Evolutionary conservation across 805 yeast genomes (phyloP), one percentile per base, ranked within the genome.

Genomic region (Kurtzmaniella cleridarum): DNA sequence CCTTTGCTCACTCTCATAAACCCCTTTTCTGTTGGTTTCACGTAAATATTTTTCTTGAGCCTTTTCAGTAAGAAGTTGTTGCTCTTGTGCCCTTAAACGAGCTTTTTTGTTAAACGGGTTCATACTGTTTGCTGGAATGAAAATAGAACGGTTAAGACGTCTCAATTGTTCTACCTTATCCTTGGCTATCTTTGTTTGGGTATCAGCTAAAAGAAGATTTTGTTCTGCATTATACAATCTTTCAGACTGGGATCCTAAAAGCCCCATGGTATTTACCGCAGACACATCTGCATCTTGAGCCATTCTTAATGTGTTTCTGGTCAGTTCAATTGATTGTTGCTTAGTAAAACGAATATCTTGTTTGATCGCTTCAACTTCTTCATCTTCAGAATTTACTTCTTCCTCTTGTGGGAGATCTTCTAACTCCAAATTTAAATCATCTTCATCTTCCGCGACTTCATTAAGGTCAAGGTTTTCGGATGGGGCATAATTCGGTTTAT

Each of bases 211-310:
- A 39, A 84, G 77, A 48, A 91, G 66, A 47, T 81, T 81, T 47
- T 78, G 77, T 56, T 93, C 96, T 15, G 90, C 80, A 52, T 78
- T 79, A 58, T 83, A 85, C 46, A 93, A 68, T 35, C 87, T 72
- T 56, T 89, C 96, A 41, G 93, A 80, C 60, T 93, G 98, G n/a
- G 90, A 77, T 18, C 98, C 98, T 35, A 93, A 72, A 78, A 87
- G 78, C 23, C 96, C 97, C 45, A 91, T 62, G 0, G 97, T 84
- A 56, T 91, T 90, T 14, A 68, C 59, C 12, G 65, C 73, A 11
- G 66, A 58, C 3, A 71, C 71, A 40, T 68, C 73, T 9, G 74
- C 73, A 47, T 68, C 72, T 44, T 67, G 70, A 2, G 73, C 74
- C 73, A 68, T 68, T 42, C 68, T 51, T 43, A 93, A 63, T 1